Evolutionary conservation across 2,329 filamentous ascomycete species (phyloP), one percentile per base, ranked within the genome.

Genomic region (Cladosporium halotolerans): DNA sequence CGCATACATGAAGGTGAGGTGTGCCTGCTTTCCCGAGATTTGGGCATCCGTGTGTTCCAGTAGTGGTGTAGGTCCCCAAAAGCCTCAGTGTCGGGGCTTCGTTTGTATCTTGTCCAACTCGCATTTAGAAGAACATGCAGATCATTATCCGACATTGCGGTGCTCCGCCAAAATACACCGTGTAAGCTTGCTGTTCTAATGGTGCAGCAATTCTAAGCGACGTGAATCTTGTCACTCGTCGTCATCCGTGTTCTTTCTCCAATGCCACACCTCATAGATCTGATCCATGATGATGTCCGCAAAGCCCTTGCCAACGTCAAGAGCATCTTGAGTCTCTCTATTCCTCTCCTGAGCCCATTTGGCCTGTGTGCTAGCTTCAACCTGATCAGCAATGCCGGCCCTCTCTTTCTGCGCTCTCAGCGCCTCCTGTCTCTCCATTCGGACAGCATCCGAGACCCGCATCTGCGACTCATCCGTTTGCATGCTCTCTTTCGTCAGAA

Each of bases 331-430:
- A 57, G 75, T 73, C 65, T 76, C 74, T 56, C 69, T 67, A 56
- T 75, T 57, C 52, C 73, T 59, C 58, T 69, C 62, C 28, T 55
- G 58, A 61, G 72, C 74, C 75, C 75, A 77, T 11, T 69, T 72
- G 52, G 73, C 72, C 60, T 72, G 68, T 4, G 33, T 34, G 7
- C 23, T 23, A 11, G 34, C 43, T 10, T 56, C 53, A 42, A 71
- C 52, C 55, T 64, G 67, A 33, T 67, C 59, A 34, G 70, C 45
- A 36, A 71, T 50, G 4, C 63, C 55, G 55, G 62, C 50, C 53
- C 55, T 53, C 9, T 55, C 55, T 39, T 54, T 60, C 53, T 63
- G 38, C 34, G 47, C 50, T 38, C 40, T 11, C 28, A 53, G 14
- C 23, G 48, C 41, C 55, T 64, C 64, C 58, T 67, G 64, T 54